Evolutionary conservation across 306 rosid genomes (phyloP), one percentile per base, ranked within the genome.

Genomic region (Neltuma alba): DNA sequence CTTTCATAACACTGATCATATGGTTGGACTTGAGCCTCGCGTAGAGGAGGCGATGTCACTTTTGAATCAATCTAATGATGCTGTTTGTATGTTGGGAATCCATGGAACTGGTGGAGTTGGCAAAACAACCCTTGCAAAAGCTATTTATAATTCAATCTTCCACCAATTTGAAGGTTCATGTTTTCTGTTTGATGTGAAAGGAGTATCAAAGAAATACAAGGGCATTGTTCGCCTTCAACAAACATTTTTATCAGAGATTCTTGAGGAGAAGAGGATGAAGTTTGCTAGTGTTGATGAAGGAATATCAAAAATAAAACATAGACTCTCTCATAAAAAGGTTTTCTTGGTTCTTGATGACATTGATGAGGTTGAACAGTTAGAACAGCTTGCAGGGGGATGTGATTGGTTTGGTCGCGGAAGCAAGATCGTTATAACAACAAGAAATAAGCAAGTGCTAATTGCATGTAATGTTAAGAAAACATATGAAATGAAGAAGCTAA

Each of bases 11-110:
- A 25, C 64, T 11, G 64, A 25, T 58, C 18, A 58, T 11, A 25
- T 58, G 34, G 64, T 58, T 58, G 64, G 64, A 27, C 64, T 58
- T 58, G 34, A 79, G 23, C 13, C 44, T 33, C 70, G 27, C 27
- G 1, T 64, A 7, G 27, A 64, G 5, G 44, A 64, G 38, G 27
- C 34, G 21, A 18, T 33, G 70, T 64, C 70, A 64, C 40, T 64
- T 20, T 3, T 34, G 23, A 38, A 64, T 34, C 16, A 64, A 34
- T 34, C 37, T 62, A 23, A 30, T 62, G 40, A 62, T 14, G 1
- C 4, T 2, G 68, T 31, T 34, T 64, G 70, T 64, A 64, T 64
- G 44, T 9, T 64, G 44, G 70, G 44, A 4, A 64, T 64, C 20
- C 27, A 64, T 33, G 70, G 70, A 7, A 64, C 27, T 18, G 69